A percentile compares a stretch with the other conserved stretches of the same genome.
Conservation (phyloP, 192 early-diverging fungal genomes). For the Umbelopsis isabellina region DNA sequence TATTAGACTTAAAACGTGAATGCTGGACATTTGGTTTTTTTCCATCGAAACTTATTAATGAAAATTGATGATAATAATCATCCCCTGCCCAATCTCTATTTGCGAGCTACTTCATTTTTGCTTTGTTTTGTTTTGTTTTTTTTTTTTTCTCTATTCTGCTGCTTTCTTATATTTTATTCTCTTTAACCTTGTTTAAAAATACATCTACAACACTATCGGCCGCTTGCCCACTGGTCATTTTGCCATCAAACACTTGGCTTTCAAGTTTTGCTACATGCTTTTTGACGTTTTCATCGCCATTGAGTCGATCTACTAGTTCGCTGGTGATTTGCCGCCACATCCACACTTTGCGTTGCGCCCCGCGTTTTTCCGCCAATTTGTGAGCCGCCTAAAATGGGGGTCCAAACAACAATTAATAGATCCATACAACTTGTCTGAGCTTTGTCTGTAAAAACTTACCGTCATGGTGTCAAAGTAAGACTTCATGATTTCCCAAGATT, state of each 20-base stretch:
- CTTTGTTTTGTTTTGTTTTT: too few species aligned
- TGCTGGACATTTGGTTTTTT: constrained; percentile 8
- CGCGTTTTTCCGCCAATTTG: constrained; percentile 44
- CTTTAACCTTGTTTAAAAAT: constrained; percentile 42
- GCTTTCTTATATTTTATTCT: constrained; percentile 14
- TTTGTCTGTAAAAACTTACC: constrained; percentile 36
- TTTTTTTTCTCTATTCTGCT: not conserved
- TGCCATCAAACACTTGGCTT: constrained; percentile 47
- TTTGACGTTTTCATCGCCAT: constrained; percentile 40
- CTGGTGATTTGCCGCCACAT: constrained; percentile 74
- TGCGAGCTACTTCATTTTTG: too few species aligned
- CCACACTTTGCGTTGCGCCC: constrained; percentile 63
- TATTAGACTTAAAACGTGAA: not conserved
- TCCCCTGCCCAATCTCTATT: not conserved
- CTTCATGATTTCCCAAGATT: constrained; percentile 65
- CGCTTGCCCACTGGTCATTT: constrained; percentile 53
- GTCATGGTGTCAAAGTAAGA: constrained; percentile 56
- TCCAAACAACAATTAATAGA: not conserved
- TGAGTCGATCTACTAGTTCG: constrained; percentile 59
- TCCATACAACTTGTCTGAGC: too few species aligned
- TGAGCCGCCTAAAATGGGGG: not conserved
- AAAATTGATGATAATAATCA: too few species aligned
- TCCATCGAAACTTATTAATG: too few species aligned
- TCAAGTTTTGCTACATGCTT: constrained; percentile 45
- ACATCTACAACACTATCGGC: constrained; percentile 54